Conservation (phyloP, 352 stramenopile species). For the Globisporangium nodosum region DNA sequence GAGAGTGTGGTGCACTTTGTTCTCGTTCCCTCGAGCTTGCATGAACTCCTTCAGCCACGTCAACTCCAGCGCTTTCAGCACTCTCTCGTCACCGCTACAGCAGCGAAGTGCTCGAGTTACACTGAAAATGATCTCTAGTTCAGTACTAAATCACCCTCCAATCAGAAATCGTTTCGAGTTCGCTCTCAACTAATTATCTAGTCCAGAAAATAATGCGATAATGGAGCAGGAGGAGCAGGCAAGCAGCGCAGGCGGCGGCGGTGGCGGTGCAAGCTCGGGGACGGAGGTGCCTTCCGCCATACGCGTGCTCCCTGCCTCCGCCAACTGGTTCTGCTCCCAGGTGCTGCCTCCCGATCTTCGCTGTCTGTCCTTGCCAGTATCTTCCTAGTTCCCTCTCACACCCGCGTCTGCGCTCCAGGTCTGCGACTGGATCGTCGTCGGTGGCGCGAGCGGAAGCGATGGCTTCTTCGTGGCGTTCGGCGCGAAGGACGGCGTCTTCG, state of each 20-base stretch:
- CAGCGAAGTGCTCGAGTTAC: too few species aligned
- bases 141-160: not conserved
- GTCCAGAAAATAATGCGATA: not conserved
- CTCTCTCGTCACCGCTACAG: too few species aligned
- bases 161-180: not conserved
- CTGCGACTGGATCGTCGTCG: slow-evolving; percentile 53
- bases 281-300: slow-evolving; percentile 7
- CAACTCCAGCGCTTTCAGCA: too few species aligned
- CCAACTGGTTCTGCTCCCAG: slow-evolving; percentile 81
- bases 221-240: not conserved
- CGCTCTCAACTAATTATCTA: not conserved
- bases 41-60: too few species aligned
- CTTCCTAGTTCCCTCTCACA: not conserved
- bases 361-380: not conserved
- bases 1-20: too few species aligned
- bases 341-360: slow-evolving; percentile 13
- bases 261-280: too few species aligned
- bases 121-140: not conserved
- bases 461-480: slow-evolving; percentile 47
- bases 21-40: too few species aligned
- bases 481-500: slow-evolving; percentile 50
- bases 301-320: slow-evolving; percentile 47
- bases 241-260: not conserved
- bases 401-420: slow-evolving; percentile 26
- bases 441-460: slow-evolving; percentile 2